These are phyloP conservation scores for Pyrus communis DNA, from an alignment of 306 rosid genomes.

Conservation along the genomic window DNA sequence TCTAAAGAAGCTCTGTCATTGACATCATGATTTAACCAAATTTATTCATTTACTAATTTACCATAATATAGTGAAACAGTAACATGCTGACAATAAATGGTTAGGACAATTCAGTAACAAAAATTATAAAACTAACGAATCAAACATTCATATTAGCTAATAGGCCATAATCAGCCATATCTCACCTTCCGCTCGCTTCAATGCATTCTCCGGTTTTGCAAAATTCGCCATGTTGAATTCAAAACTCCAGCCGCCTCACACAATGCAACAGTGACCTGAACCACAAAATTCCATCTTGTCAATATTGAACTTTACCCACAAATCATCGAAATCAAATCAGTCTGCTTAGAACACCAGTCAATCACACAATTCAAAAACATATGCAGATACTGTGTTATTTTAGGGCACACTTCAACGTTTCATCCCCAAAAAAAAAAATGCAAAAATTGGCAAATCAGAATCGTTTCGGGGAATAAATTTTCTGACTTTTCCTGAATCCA, in stretches of 20 bases:
- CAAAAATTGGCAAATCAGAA: background rate
- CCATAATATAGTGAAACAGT: background rate
- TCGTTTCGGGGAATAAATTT: background rate
- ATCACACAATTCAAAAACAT: background rate
- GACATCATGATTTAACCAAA: background rate
- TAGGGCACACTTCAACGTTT: background rate
- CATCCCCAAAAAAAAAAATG: background rate
- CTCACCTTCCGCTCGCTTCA: slow-evolving; percentile 60
- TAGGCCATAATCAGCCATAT: background rate
- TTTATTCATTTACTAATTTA: background rate
- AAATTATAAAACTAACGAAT: background rate
- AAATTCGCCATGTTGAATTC: slow-evolving; percentile 33
- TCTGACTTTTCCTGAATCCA: background rate
- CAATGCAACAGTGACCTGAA: slow-evolving; percentile 22
- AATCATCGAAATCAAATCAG: background rate
- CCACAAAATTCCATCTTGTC: background rate
- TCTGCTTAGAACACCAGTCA: background rate
- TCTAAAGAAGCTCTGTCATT: too few species aligned
- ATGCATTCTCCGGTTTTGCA: slow-evolving; percentile 55
- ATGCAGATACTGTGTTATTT: background rate
- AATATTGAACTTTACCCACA: background rate
- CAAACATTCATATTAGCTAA: background rate
- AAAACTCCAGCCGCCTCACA: slow-evolving; percentile 4
- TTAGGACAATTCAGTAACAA: background rate
- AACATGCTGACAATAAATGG: background rate